Evolutionary conservation across 2,329 filamentous ascomycete genomes (phyloP).

Genomic region (Geoglossum cookeanum): DNA sequence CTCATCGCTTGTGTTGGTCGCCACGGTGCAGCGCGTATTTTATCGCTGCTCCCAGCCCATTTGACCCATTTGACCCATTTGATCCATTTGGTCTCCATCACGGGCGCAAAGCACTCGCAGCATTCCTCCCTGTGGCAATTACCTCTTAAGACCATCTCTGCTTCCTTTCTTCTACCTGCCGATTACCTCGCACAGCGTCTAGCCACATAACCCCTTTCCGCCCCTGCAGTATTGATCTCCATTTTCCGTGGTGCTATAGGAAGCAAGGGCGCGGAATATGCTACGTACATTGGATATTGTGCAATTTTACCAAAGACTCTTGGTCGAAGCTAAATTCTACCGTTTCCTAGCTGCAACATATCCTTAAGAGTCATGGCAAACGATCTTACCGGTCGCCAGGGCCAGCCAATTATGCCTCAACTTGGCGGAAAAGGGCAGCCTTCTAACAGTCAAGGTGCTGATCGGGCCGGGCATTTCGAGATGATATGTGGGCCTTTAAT

Average conservation of each 20-base stretch:
- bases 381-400: neutral
- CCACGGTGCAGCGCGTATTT: too few relatives aligned
- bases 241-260: neutral
- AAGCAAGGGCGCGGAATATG: neutral
- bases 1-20: too few relatives aligned
- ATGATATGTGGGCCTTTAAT: conserved; percentile 54
- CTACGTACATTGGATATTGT: neutral
- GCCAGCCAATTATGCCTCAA: neutral
- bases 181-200: neutral
- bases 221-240: neutral
- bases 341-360: neutral
- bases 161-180: neutral
- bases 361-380: neutral
- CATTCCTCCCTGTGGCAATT: neutral
- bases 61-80: too few relatives aligned
- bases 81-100: neutral
- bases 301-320: neutral
- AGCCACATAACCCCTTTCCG: neutral
- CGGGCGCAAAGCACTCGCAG: neutral
- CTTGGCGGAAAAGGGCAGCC: neutral
- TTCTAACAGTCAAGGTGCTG: neutral
- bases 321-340: neutral
- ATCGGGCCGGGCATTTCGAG: conserved; percentile 21
- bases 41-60: too few relatives aligned
- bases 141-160: neutral